phyloP scores from a whole-genome alignment of 2,329 filamentous ascomycete species.

The Metarhizium guizhouense region DNA sequence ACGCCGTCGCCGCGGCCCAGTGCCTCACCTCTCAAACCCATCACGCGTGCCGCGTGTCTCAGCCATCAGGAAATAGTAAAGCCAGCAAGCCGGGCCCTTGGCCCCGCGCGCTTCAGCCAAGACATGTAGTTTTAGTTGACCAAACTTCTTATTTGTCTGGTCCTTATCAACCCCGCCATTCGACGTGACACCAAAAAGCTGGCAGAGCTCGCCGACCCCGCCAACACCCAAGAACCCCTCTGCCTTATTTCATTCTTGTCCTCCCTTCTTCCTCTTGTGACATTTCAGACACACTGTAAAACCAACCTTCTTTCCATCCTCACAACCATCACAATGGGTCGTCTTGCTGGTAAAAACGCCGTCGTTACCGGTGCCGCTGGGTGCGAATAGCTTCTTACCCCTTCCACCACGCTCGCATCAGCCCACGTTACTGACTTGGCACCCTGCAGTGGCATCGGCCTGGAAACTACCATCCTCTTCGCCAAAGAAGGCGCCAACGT shows the following conservation, averaged over 20 bases:
- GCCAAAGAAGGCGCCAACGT: slow-evolving; percentile 80
- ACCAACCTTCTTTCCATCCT: neutral
- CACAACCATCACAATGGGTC: slow-evolving; percentile 27
- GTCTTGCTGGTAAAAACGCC: slow-evolving; percentile 52
- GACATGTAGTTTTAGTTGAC: too few species aligned
- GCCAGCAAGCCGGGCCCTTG: too few species aligned
- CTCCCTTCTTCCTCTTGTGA: neutral
- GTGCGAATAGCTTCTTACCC: slow-evolving; percentile 34
- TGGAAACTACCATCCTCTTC: slow-evolving; percentile 87
- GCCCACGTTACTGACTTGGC: neutral
- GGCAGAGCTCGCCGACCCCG: neutral
- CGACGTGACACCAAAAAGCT: neutral
- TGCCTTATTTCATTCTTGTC: neutral
- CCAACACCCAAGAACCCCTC: neutral
- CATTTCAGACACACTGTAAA: neutral
- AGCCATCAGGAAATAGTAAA: too few species aligned
- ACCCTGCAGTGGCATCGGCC: slow-evolving; percentile 67
- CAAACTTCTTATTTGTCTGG: too few species aligned
- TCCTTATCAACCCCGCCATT: neutral
- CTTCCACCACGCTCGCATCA: neutral
- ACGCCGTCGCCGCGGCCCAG: too few species aligned
- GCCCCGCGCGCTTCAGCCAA: too few species aligned
- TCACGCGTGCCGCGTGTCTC: too few species aligned
- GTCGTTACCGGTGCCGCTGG: slow-evolving; percentile 79
- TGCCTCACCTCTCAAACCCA: too few species aligned